Percentiles rank a stretch among this genome's conserved stretches.
Conservation (phyloP, 805 yeast genomes). For the Candida glaebosa region DNA sequence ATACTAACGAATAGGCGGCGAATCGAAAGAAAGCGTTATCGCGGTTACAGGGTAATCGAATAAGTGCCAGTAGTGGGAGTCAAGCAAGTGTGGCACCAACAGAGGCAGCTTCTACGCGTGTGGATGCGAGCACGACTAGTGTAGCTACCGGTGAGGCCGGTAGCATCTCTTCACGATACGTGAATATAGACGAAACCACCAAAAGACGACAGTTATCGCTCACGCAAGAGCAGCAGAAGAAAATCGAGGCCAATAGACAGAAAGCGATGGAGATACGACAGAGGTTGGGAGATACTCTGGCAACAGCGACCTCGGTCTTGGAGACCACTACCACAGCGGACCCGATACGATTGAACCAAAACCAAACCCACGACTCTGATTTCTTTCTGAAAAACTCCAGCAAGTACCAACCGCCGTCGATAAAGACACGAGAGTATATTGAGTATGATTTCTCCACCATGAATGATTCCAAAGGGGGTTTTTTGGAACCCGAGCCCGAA, state of each 20-base stretch:
- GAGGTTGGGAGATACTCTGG: constrained; percentile 9
- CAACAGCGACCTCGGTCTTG: not conserved
- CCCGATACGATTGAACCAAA: constrained; percentile 11
- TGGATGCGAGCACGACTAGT: not conserved
- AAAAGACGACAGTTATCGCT: constrained; percentile 27
- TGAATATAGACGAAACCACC: constrained; percentile 7
- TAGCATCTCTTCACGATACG: constrained; percentile 8
- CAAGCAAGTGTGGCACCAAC: constrained; percentile 6
- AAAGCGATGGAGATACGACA: constrained; percentile 48
- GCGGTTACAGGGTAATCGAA: constrained; percentile 45
- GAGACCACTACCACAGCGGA: constrained; percentile 13
- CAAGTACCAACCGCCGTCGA: constrained; percentile 28
- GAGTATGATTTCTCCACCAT: constrained; percentile 89
- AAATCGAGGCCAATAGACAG: constrained; percentile 51
- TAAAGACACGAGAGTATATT: constrained; percentile 63
- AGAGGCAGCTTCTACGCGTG: not conserved
- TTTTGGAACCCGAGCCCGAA: constrained; percentile 32
- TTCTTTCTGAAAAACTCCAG: constrained; percentile 7
- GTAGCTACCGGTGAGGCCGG: constrained; percentile 3
- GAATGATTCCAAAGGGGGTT: constrained; percentile 88
- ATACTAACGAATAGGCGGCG: constrained; percentile 43
- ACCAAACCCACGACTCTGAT: constrained; percentile 10
- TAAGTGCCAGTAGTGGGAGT: constrained; percentile 1
- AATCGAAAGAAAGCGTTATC: constrained; percentile 63
- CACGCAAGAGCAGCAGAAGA: constrained; percentile 47